Conservation (phyloP, 1,139 yeast genomes). For the Pichia sp. region DNA sequence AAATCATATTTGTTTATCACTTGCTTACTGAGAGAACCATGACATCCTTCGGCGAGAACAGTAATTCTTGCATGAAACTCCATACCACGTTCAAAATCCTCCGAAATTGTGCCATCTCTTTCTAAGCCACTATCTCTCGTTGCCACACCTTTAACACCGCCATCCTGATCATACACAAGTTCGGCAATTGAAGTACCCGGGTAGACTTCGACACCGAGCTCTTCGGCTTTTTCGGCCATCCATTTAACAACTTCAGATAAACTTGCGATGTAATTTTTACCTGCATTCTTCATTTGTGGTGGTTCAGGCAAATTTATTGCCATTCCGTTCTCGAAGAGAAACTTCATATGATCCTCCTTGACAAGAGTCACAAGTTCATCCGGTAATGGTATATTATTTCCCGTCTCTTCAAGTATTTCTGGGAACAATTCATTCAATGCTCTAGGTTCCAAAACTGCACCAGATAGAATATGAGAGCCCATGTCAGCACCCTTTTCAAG, state of each 20-base stretch:
- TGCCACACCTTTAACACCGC: slow-evolving; percentile 79
- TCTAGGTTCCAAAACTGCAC: slow-evolving; percentile 88
- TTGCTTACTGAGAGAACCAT: slow-evolving; percentile 83
- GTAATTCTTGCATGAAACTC: slow-evolving; percentile 88
- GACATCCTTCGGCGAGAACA: slow-evolving; percentile 94
- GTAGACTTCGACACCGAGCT: slow-evolving; percentile 85
- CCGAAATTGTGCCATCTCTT: slow-evolving; percentile 64
- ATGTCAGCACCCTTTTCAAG: slow-evolving; percentile 89
- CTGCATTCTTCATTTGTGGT: slow-evolving; percentile 78
- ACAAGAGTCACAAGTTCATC: slow-evolving; percentile 70
- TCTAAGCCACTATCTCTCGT: slow-evolving; percentile 88
- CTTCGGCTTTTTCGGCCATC: slow-evolving; percentile 85
- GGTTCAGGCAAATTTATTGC: slow-evolving; percentile 84
- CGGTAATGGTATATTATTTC: slow-evolving; percentile 62
- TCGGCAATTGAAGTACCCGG: slow-evolving; percentile 91
- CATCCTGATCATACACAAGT: slow-evolving; percentile 53
- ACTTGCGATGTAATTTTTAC: slow-evolving; percentile 79
- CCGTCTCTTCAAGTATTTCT: slow-evolving; percentile 29
- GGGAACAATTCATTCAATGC: slow-evolving; percentile 85
- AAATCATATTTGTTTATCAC: slow-evolving; percentile 62
- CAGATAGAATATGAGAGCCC: slow-evolving; percentile 87
- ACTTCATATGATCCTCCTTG: slow-evolving; percentile 61
- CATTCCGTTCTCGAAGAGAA: slow-evolving; percentile 42
- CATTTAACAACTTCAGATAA: slow-evolving; percentile 75
- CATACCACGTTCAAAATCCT: slow-evolving; percentile 86